Conservation (phyloP, 441 rosid genomes). For the Jatropha podagrica region DNA sequence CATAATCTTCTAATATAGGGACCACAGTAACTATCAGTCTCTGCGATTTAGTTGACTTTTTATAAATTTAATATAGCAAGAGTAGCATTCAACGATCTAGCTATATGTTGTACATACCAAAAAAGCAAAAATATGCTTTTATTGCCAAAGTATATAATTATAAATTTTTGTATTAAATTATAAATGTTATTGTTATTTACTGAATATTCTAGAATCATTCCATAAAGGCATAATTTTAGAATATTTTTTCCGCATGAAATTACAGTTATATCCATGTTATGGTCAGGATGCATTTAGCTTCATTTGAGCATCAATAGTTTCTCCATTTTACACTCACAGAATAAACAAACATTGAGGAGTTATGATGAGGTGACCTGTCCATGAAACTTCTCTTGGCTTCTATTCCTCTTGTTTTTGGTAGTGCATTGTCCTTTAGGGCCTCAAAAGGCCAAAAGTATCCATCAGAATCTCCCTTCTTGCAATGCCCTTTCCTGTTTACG, state of each 20-base stretch:
- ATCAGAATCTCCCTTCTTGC: background rate
- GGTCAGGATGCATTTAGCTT: background rate
- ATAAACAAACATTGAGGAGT: background rate
- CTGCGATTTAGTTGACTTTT: no score
- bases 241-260: no score
- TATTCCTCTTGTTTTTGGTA: background rate
- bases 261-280: background rate
- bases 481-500: background rate
- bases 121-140: no score
- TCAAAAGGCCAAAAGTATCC: constrained; percentile 42
- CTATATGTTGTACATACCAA: no score
- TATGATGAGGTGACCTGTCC: background rate
- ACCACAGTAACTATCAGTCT: background rate
- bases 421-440: constrained; percentile 37
- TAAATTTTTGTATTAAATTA: no score
- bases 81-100: no score
- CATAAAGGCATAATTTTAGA: no score
- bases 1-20: background rate
- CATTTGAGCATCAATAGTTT: background rate
- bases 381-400: background rate
- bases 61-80: no score
- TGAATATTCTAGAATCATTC: no score
- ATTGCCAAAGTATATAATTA: no score
- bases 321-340: background rate
- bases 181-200: no score